Evolutionary conservation across 73 alveolate genomes (phyloP).

Genomic region (Tetrahymena elliotti): DNA sequence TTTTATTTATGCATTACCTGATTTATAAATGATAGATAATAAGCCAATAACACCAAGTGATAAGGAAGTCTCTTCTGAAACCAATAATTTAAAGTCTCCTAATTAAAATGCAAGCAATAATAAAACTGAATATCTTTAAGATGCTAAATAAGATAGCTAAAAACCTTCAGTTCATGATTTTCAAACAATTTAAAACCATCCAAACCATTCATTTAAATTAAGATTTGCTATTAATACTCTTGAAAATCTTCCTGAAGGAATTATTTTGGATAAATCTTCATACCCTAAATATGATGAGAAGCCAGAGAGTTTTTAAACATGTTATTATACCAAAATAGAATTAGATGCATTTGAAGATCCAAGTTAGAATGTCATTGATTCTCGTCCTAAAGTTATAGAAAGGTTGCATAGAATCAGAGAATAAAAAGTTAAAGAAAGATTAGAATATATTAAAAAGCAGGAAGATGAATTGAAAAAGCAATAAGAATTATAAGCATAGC

Average conservation of each 20-base stretch:
- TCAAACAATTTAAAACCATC: background rate
- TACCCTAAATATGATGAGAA: background rate
- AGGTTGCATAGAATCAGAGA: background rate
- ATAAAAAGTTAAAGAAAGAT: background rate
- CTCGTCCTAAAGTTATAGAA: background rate
- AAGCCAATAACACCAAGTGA: background rate
- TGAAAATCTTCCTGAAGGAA: background rate
- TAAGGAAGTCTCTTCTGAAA: background rate
- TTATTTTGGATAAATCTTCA: background rate
- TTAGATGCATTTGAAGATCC: background rate
- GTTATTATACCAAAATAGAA: background rate
- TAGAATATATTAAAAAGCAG: background rate
- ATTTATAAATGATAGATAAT: background rate
- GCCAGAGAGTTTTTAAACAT: background rate
- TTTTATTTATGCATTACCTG: background rate
- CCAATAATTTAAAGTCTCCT: background rate
- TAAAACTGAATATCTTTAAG: background rate
- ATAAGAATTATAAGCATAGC: background rate
- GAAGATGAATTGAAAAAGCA: background rate
- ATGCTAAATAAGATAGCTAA: background rate
- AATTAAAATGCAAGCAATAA: background rate
- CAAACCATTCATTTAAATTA: background rate
- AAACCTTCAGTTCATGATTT: background rate
- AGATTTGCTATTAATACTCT: background rate
- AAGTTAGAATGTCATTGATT: background rate